Evolutionary conservation across 139 green algal species (phyloP).

Genomic region (Micromonas commoda): DNA sequence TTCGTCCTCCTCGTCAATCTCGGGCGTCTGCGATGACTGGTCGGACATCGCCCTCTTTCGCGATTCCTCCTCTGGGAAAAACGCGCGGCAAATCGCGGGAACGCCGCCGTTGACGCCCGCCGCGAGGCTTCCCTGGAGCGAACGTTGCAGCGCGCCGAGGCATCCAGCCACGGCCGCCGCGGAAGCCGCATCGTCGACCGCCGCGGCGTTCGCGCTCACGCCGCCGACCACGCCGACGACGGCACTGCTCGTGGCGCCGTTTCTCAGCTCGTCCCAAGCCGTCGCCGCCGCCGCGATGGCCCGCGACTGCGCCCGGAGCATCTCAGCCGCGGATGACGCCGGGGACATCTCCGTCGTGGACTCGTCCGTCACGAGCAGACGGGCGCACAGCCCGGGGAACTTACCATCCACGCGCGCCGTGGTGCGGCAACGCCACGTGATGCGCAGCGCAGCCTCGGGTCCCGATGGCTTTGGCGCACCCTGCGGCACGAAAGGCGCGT

Average conservation of each 20-base stretch:
- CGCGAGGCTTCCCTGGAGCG: constrained; percentile 5
- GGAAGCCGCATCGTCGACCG: background rate
- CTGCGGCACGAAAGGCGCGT: background rate
- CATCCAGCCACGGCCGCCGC: background rate
- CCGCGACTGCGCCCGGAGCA: background rate
- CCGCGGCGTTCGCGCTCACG: background rate
- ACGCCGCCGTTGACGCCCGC: constrained; percentile 20
- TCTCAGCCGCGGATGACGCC: background rate
- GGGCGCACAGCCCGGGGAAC: background rate
- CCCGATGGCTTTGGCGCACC: background rate
- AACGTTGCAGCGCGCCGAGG: background rate
- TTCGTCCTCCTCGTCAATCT: background rate
- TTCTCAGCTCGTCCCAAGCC: background rate
- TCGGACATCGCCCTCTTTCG: no score
- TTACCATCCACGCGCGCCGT: background rate
- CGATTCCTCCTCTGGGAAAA: no score
- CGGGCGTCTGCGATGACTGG: background rate
- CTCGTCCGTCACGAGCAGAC: background rate
- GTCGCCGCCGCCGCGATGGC: background rate
- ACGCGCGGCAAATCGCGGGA: background rate
- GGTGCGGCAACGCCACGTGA: background rate
- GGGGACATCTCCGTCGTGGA: constrained; percentile 5
- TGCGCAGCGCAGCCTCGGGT: background rate
- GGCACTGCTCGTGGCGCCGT: no score
- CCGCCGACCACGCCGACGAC: background rate